Conservation (phyloP, 495 filamentous ascomycete genomes). For the Clavariopsis aquatica region DNA sequence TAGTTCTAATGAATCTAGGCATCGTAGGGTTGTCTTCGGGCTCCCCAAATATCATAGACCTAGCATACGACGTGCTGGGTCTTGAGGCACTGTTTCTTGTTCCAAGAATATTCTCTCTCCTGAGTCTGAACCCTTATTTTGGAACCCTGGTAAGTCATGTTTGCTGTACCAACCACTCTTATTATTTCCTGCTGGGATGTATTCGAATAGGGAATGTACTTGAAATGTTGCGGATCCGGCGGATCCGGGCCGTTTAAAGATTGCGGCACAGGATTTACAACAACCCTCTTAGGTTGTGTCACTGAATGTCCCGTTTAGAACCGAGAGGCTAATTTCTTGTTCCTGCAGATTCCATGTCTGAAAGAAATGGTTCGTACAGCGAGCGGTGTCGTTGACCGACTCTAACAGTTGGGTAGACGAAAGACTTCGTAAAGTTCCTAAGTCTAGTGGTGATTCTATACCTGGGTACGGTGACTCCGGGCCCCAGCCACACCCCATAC, state of each 20-base stretch:
- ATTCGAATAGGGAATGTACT: background rate
- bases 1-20: constrained; percentile 50
- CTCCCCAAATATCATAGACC: constrained; percentile 65
- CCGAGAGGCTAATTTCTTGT: constrained; percentile 15
- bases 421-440: constrained; percentile 89
- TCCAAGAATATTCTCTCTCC: constrained; percentile 80
- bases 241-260: background rate
- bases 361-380: constrained; percentile 71
- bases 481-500: constrained; percentile 5
- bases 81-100: constrained; percentile 89
- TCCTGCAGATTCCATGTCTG: constrained; percentile 68
- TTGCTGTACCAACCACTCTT: background rate
- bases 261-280: constrained; percentile 4
- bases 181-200: background rate
- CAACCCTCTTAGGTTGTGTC: background rate
- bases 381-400: constrained; percentile 18
- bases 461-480: constrained; percentile 52
- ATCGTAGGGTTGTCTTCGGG: constrained; percentile 69
- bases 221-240: background rate
- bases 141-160: constrained; percentile 63
- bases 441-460: constrained; percentile 85
- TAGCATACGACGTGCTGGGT: constrained; percentile 83
- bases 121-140: constrained; percentile 89
- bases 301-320: background rate
- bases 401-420: constrained; percentile 60